Percentiles rank a stretch among this genome's conserved stretches.
Conservation (phyloP, 2,329 filamentous ascomycete genomes). For the Colletotrichum horii region DNA sequence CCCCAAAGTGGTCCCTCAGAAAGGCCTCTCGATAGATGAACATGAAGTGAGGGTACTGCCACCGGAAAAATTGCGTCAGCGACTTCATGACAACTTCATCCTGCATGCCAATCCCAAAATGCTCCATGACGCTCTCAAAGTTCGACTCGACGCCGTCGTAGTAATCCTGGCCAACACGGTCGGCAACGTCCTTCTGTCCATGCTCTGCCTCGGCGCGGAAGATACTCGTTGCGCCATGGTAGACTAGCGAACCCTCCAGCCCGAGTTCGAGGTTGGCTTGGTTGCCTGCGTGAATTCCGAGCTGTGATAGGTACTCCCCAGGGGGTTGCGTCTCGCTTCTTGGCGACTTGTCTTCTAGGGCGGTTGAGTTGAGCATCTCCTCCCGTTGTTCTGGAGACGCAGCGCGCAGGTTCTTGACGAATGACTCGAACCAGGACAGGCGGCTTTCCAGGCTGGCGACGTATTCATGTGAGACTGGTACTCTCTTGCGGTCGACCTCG, state of each 20-base stretch:
- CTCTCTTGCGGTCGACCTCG: conserved; percentile 12
- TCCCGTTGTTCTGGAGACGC: conserved; percentile 5
- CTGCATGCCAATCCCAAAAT: conserved; percentile 28
- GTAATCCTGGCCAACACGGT: neutral
- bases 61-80: conserved; percentile 30
- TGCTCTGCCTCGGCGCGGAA: conserved; percentile 22
- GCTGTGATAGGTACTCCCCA: neutral
- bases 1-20: conserved; percentile 23
- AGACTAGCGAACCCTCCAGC: conserved; percentile 21
- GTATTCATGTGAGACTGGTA: conserved; percentile 18
- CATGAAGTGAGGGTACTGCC: conserved; percentile 36
- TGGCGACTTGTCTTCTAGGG: neutral
- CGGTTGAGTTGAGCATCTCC: conserved; percentile 18
- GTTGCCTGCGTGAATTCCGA: neutral
- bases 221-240: conserved; percentile 30
- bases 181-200: neutral
- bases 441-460: conserved; percentile 15
- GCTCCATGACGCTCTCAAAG: conserved; percentile 23
- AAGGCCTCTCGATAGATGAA: conserved; percentile 35
- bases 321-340: neutral
- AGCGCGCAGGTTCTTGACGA: conserved; percentile 11
- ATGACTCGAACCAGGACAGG: conserved; percentile 21
- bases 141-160: conserved; percentile 10
- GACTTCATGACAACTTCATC: conserved; percentile 24
- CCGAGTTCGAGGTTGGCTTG: conserved; percentile 1